Evolutionary conservation across 345 rosid species (phyloP).

Genomic region (Eutrema heterophyllum): DNA sequence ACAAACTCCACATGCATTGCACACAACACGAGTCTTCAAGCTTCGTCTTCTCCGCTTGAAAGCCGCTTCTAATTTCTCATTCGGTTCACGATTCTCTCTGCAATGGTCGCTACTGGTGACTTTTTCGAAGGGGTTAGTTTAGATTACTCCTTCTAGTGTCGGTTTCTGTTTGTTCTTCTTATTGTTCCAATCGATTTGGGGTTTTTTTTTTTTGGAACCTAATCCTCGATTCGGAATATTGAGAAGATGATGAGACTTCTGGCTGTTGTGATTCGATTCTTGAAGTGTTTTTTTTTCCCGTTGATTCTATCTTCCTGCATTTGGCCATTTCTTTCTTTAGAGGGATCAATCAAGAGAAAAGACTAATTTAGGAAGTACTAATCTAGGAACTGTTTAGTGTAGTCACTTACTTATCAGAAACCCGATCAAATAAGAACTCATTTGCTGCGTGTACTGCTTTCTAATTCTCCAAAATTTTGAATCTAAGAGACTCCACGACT

Average conservation of each 20-base stretch:
- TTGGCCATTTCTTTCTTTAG: neutral
- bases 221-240: constrained; percentile 1
- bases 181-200: neutral
- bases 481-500: constrained; percentile 25
- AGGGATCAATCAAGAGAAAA: neutral
- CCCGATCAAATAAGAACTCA: neutral
- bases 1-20: constrained; percentile 18
- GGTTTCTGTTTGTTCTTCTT: neutral
- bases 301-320: neutral
- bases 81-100: neutral
- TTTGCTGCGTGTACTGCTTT: no score
- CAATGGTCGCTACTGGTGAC: constrained; percentile 9
- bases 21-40: neutral
- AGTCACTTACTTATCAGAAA: neutral
- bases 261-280: neutral
- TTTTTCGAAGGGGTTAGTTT: constrained; percentile 23
- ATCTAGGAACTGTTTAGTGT: neutral
- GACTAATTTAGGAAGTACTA: neutral
- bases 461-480: neutral
- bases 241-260: neutral
- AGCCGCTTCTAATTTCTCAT: constrained; percentile 21
- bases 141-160: constrained; percentile 11
- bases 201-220: neutral
- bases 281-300: neutral
- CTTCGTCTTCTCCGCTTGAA: constrained; percentile 1